Conservation (phyloP, 2,329 filamentous ascomycete genomes). For the Exophiala oligosperma region DNA sequence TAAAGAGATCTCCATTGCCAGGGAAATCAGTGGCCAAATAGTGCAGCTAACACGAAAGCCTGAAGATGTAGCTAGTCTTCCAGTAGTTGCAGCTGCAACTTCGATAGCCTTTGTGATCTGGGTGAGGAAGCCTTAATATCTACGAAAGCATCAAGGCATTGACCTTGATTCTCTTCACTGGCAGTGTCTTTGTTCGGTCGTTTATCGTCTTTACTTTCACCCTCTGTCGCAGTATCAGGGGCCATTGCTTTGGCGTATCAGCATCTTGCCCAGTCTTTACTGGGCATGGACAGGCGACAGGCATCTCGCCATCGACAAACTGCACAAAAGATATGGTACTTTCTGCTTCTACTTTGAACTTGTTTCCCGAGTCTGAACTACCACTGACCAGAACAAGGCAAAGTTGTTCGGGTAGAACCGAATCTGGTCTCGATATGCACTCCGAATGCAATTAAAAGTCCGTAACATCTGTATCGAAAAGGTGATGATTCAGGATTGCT, state of each 20-base stretch:
- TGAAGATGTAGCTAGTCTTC: no score
- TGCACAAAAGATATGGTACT: constrained; percentile 33
- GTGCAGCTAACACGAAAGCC: no score
- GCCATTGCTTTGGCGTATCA: constrained; percentile 28
- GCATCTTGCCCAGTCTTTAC: constrained; percentile 3
- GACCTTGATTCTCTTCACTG: not conserved
- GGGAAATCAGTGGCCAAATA: no score
- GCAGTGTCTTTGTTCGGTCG: not conserved
- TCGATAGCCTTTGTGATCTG: no score
- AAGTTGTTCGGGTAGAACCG: not conserved
- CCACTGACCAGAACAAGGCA: constrained; percentile 1
- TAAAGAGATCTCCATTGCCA: no score
- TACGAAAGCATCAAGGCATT: no score
- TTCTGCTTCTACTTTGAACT: not conserved
- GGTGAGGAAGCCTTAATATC: no score
- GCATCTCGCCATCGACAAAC: not conserved
- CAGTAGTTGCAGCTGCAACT: no score
- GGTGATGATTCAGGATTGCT: not conserved
- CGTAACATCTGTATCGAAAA: not conserved
- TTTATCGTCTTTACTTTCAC: constrained; percentile 30
- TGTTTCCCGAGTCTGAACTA: not conserved
- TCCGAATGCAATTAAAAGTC: not conserved
- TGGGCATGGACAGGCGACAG: constrained; percentile 7
- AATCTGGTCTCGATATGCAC: constrained; percentile 1
- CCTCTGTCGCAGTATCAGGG: constrained; percentile 40